Conservation (phyloP, 2,329 filamentous ascomycete genomes). For the Escovopsis weberi region DNA sequence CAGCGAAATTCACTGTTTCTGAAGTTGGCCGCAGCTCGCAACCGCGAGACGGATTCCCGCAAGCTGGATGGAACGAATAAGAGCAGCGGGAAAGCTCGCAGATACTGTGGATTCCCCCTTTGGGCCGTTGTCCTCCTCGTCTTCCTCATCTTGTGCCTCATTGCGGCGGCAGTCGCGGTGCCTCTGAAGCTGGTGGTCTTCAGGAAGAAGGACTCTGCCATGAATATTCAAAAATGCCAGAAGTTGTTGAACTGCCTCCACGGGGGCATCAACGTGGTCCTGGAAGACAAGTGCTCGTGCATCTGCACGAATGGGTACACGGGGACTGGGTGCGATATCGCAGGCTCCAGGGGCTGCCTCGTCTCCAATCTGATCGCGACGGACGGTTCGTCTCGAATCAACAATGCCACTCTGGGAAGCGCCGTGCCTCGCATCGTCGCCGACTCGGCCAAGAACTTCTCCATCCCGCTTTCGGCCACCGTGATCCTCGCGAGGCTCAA, state of each 20-base stretch:
- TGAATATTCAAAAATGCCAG: conserved; percentile 39
- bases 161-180: conserved; percentile 70
- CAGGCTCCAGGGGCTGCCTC: conserved; percentile 36
- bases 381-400: conserved; percentile 23
- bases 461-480: conserved; percentile 56
- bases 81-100: conserved; percentile 26
- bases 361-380: conserved; percentile 31
- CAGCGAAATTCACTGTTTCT: no score
- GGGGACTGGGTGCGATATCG: conserved; percentile 34
- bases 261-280: conserved; percentile 62
- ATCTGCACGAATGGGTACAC: conserved; percentile 84
- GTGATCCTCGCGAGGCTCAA: conserved; percentile 66
- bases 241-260: conserved; percentile 55
- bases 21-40: no score
- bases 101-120: conserved; percentile 71
- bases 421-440: conserved; percentile 62
- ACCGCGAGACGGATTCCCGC: no score
- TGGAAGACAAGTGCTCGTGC: conserved; percentile 59
- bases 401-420: conserved; percentile 66
- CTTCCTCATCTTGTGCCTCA: conserved; percentile 53
- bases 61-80: conserved; percentile 15
- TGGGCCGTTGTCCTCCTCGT: conserved; percentile 59
- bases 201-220: conserved; percentile 24
- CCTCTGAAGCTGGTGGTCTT: conserved; percentile 55
- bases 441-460: conserved; percentile 52